Base-by-base conservation (phyloP, 2,329 filamentous ascomycete species). In the Tolypocladium paradoxum region DNA sequence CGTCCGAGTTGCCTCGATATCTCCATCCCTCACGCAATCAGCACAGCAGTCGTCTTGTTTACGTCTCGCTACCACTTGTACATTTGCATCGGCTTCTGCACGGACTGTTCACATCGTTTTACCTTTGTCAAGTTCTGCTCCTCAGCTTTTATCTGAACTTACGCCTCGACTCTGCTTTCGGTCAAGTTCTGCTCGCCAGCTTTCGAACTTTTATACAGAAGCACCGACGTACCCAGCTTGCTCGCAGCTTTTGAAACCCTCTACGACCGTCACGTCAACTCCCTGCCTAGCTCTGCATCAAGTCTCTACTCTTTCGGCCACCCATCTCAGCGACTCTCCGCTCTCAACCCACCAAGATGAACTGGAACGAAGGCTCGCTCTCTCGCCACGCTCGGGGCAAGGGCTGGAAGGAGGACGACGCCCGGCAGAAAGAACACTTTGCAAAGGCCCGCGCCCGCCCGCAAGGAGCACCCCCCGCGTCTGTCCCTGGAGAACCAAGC, bases 341-440 rank as follows among this genome's bases (percentile, higher is more conserved):
- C 35, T 18, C 35, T 40, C 22, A 24, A n/a, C 45, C 20, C 22
- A 33, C 29, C 33, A 58, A 34, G 43, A 74, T 74, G 72, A 74
- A 74, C 57, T 73, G 72, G 70, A 73, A 66, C 2, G 68, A 69
- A 55, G 68, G 70, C 11, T 56, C 62, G 35, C 65, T 71, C 24
- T 62, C 69, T 45, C 69, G 71, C 9, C 65, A 72, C 54, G 64
- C 66, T 29, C 64, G 64, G 36, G 62, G 64, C 7, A 68, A 63
- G 49, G 61, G 63, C 16, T 68, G 60, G 61, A 66, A 67, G 22
- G 56, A 62, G 31, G 67, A 72, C 38, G 54, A 58, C 20, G 60
- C 64, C 22, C 67, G 65, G 18, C 71, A 74, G 56, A 69, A 65
- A 46, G 57, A 68, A 51, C 66, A 69, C 51, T 73, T 73, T 56